phyloP scores from a whole-genome alignment of 805 yeast species.

The Hanseniaspora lachancei region DNA sequence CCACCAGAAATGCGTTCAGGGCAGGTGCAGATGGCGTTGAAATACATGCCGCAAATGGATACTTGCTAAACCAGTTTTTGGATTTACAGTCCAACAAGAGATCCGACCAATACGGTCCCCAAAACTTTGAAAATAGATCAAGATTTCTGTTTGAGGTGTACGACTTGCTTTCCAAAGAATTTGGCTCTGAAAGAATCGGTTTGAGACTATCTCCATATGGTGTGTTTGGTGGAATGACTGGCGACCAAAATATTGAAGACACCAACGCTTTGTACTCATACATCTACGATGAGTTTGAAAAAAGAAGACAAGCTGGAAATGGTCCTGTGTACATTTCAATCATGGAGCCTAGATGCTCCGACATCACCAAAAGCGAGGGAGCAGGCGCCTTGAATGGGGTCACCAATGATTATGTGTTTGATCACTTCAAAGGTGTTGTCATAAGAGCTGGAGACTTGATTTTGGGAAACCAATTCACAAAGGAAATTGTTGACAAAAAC shows the following conservation, averaged over 20 bases:
- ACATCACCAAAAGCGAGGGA: constrained; percentile 16
- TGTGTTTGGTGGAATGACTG: constrained; percentile 29
- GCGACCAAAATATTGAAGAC: constrained; percentile 24
- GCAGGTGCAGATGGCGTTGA: constrained; percentile 48
- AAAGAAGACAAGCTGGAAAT: constrained; percentile 24
- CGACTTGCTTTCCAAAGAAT: constrained; percentile 36
- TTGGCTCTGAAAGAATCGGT: constrained; percentile 41
- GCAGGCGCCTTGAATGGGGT: constrained; percentile 12
- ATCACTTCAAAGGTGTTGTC: constrained; percentile 19
- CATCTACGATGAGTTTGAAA: constrained; percentile 32
- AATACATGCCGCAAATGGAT: constrained; percentile 60
- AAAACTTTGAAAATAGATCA: constrained; percentile 38
- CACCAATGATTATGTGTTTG: constrained; percentile 14
- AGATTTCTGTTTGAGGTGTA: constrained; percentile 36
- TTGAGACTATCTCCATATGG: constrained; percentile 40
- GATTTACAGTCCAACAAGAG: constrained; percentile 34
- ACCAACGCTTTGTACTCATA: constrained; percentile 32
- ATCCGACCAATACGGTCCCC: constrained; percentile 42
- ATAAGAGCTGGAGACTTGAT: constrained; percentile 14
- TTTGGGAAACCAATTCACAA: not conserved
- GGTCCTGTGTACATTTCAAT: constrained; percentile 32
- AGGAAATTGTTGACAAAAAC: constrained; percentile 20
- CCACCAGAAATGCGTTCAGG: constrained; percentile 32
- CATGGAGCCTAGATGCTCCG: constrained; percentile 34
- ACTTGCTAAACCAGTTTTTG: constrained; percentile 43